Base-by-base conservation (phyloP, 2,329 filamentous ascomycete genomes). In the Ophiocordyceps camponoti-rufipedis region DNA sequence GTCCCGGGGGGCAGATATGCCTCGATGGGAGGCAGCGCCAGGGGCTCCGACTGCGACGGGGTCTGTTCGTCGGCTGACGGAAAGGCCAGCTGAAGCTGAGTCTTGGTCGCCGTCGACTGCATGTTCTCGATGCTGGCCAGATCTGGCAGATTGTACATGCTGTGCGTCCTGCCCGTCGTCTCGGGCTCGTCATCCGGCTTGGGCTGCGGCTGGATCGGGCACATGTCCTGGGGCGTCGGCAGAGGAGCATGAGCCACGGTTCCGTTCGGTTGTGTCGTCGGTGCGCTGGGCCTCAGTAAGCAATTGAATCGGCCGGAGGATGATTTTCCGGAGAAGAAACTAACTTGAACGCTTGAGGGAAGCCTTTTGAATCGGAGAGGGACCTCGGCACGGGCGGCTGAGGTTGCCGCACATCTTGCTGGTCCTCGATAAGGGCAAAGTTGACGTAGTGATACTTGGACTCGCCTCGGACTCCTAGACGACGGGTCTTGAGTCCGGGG, bases 371-470 rank as follows among this genome's bases (percentile, higher is more conserved):
- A 46, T 76, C 73, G n/a, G 66, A 58, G 10, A 74, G 63, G n/a
- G 69, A 65, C 19, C 70, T 61, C 4, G 67, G 59, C n/a, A 67
- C 61, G 18, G 68, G 67, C 4, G 62, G 60, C 39, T 65, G 62
- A 13, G 68, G 62, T 28, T 72, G 65, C 40, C 61, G 60, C 4
- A 65, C 49, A 13, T 74, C 71, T 4, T 67, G 61, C 45, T 72
- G 66, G 47, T 80, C 76, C 44, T 80, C 76, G 40, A 67, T 63
- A 44, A 81, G 62, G 12, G 67, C 67, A 54, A 82, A 82, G 56
- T 80, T 79, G 42, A 81, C 77, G 56, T 98, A 98, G 62, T 98
- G 91, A 61, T 98, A 98, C 60, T 98, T 98, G 13, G 91, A 98
- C 65, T 96, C 89, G 51, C 91, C 91, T 45, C 91, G 79, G 42